phyloP scores from a whole-genome alignment of 768 basidiomycete genomes.

The Kondoa malvinella region DNA sequence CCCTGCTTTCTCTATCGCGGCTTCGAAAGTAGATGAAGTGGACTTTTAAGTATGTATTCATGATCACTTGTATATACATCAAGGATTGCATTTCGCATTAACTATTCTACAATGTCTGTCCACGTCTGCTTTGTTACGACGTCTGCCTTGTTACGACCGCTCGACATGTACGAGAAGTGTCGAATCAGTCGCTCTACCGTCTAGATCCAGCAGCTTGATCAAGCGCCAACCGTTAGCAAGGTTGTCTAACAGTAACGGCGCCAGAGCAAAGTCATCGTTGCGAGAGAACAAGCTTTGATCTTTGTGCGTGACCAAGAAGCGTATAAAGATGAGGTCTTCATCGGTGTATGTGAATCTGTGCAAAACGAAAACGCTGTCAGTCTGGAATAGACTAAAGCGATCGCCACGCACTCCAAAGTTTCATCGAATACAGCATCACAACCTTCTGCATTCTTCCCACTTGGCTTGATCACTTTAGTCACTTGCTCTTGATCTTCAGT shows the following conservation, averaged over 20 bases:
- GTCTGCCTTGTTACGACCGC: neutral
- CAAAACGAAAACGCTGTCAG: neutral
- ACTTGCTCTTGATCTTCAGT: neutral
- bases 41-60: neutral
- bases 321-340: neutral
- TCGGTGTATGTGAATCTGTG: neutral
- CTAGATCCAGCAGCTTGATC: neutral
- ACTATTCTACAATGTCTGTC: too few relatives aligned
- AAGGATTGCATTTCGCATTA: too few relatives aligned
- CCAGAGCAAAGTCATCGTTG: neutral
- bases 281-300: neutral
- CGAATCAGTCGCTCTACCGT: neutral
- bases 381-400: neutral
- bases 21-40: constrained; percentile 21
- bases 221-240: neutral
- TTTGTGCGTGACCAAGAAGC: neutral
- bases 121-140: too few relatives aligned
- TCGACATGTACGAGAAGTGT: neutral
- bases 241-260: neutral
- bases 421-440: neutral
- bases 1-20: constrained; percentile 23
- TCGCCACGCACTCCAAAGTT: neutral
- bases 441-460: neutral
- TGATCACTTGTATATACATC: neutral
- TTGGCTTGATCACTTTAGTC: neutral